These are phyloP conservation scores for Hippophae gyantsensis DNA, from an alignment of 306 rosid genomes.

Conservation along the genomic window DNA sequence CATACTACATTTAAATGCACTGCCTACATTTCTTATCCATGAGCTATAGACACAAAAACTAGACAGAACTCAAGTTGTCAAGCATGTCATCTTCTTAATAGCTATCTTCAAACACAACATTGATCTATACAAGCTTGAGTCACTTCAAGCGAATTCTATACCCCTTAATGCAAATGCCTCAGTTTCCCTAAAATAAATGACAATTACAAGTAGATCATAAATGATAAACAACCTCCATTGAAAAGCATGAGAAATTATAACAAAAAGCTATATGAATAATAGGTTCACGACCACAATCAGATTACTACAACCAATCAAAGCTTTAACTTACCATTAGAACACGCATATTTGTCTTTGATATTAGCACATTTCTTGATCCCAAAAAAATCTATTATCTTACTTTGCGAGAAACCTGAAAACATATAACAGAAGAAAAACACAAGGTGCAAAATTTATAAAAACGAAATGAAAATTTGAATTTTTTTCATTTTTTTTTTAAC, in stretches of 20 bases:
- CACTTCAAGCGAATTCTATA: neutral
- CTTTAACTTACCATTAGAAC: conserved; percentile 40
- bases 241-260: neutral
- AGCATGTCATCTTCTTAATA: neutral
- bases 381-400: conserved; percentile 59
- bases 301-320: neutral
- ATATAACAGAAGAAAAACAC: conserved; percentile 1
- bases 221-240: neutral
- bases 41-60: neutral
- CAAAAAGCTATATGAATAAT: neutral
- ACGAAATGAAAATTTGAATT: neutral
- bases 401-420: conserved; percentile 56
- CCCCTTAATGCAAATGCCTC: neutral
- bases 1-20: too few species aligned
- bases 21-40: too few species aligned
- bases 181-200: neutral
- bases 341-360: conserved; percentile 9
- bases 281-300: neutral
- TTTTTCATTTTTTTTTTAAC: too few species aligned
- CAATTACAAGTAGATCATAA: neutral
- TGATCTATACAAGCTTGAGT: neutral
- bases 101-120: neutral
- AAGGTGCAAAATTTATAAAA: conserved; percentile 22
- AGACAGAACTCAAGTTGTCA: too few species aligned
- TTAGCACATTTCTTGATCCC: conserved; percentile 41